A percentile compares a stretch with the other conserved stretches of the same genome.
Conservation (phyloP, 495 filamentous ascomycete genomes). For the Penicillium coprophilum region DNA sequence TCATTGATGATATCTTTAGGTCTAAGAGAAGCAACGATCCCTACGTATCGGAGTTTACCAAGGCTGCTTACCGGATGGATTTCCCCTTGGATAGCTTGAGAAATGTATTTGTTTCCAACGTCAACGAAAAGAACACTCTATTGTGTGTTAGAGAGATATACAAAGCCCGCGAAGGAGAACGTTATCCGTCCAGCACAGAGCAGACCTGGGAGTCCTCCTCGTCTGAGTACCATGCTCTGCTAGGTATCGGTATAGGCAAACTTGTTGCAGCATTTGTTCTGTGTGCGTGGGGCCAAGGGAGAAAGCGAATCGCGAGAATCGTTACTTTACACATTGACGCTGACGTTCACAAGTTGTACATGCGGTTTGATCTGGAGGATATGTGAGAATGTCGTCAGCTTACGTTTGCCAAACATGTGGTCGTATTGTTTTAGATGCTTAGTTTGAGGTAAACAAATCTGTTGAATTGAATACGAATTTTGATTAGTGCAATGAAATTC, state of each 20-base stretch:
- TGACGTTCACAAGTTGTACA: conserved; percentile 3
- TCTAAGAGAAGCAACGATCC: conserved; percentile 1
- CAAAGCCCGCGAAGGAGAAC: background rate
- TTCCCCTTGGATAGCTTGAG: background rate
- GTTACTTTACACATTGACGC: background rate
- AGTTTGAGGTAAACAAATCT: background rate
- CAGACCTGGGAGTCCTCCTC: background rate
- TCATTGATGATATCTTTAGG: conserved; percentile 6
- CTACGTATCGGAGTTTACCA: conserved; percentile 3
- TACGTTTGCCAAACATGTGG: background rate
- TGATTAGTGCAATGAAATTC: no score
- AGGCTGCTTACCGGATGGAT: background rate
- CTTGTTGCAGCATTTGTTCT: conserved; percentile 1
- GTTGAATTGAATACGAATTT: background rate
- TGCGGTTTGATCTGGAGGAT: conserved; percentile 9
- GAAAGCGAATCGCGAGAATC: background rate
- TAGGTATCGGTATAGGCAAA: conserved; percentile 4
- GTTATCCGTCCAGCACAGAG: background rate
- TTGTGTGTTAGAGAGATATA: background rate
- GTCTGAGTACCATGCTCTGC: background rate
- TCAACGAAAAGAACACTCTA: background rate
- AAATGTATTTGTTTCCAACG: background rate
- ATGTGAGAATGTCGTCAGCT: background rate
- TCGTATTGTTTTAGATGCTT: background rate
- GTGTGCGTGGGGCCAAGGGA: conserved; percentile 4